Base-by-base conservation (phyloP, 305 asterid species). In the Fraxinus albicans region DNA sequence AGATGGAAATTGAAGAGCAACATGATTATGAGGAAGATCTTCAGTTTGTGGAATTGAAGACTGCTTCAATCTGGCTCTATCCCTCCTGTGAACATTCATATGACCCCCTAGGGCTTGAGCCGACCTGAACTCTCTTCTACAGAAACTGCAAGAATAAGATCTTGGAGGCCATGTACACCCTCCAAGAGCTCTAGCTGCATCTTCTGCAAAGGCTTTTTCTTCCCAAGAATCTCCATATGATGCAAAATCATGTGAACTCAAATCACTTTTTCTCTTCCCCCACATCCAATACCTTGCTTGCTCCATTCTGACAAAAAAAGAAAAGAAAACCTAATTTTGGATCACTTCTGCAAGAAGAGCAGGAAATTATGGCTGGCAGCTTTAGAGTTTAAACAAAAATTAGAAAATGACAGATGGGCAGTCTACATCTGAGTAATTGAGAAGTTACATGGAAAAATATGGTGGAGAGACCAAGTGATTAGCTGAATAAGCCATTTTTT, bases 71-170 rank as follows among this genome's bases (percentile, higher is more conserved):
- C 95, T 87, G 35, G 99, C 99, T 88, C 98, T 94, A 81, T 95
- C 99, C 67, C 98, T 87, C 31, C 99, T 86, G 77, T 95, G 99
- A 73, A 95, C 98, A 85, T 95, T 95, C 99, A 95, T 95, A 47
- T 95, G 99, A 10, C 99, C 99, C 0, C 99, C 99, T 9, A 95
- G 79, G 86, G 99, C 99, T 86, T 95, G 99, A 80, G 99, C 99
- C 13, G 99, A 95, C 90, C 94, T 87, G 73, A 95, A 95, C 82
- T 95, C 99, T 63, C 97, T 87, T 81, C 92, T 81, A 84, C 99
- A 95, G 78, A 95, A 95, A 87, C 90, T 93, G 87, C 99, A 95
- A 80, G 97, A 85, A 60, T 95, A 95, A 83, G 96, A 95, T 90
- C 99, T 91, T 25, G 99, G 99, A 1, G 99, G 99, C 99, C 99